Conservation (phyloP, 139 green algal genomes). For the Chloropicon primus region DNA sequence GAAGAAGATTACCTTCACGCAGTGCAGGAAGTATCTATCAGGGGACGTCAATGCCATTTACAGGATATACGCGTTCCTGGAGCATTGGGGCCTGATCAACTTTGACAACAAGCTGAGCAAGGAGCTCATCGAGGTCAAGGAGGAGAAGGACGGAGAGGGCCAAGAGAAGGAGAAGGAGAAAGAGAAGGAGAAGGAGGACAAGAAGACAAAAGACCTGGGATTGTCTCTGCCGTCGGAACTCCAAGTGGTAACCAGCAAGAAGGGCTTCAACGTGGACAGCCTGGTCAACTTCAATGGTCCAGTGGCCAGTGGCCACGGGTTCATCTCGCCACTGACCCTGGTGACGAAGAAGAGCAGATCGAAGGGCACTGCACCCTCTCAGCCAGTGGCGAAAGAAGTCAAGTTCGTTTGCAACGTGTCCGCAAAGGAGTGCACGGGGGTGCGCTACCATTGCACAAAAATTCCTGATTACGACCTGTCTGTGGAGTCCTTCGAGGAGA, state of each 20-base stretch:
- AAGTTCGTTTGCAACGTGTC: conserved; percentile 53
- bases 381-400: conserved; percentile 6
- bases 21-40: conserved; percentile 27
- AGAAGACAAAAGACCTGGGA: not conserved
- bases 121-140: too few species aligned
- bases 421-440: conserved; percentile 58
- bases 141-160: too few species aligned
- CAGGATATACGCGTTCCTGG: conserved; percentile 59
- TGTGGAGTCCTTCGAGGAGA: conserved; percentile 45
- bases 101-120: conserved; percentile 24
- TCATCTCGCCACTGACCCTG: not conserved
- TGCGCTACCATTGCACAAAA: conserved; percentile 70
- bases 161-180: too few species aligned
- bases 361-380: not conserved
- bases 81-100: conserved; percentile 83
- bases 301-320: too few species aligned
- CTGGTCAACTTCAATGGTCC: too few species aligned
- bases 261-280: not conserved
- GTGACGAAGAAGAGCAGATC: not conserved
- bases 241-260: not conserved
- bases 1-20: conserved; percentile 42
- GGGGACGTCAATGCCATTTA: conserved; percentile 46
- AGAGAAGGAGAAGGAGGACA: not conserved
- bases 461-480: conserved; percentile 26
- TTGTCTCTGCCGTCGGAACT: not conserved